Conservation (phyloP, 1,139 yeast species). For the Magnusiomyces fungicola region DNA sequence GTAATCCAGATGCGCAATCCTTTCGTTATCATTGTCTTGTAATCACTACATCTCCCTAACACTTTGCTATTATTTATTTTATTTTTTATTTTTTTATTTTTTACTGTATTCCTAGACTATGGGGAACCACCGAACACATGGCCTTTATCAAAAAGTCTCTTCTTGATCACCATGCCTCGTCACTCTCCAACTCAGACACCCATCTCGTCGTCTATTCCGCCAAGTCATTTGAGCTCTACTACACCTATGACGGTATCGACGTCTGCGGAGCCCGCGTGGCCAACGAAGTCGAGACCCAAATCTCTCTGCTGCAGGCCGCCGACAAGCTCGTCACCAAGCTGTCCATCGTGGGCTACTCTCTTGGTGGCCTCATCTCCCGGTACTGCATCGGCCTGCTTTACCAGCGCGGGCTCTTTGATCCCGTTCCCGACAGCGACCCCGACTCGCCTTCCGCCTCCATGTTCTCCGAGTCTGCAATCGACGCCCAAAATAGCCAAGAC, state of each 20-base stretch:
- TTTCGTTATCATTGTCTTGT: too few species aligned
- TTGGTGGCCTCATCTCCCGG: constrained; percentile 74
- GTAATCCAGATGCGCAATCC: too few species aligned
- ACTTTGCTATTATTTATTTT: too few species aligned
- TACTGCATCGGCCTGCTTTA: constrained; percentile 68
- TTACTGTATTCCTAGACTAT: constrained; percentile 37
- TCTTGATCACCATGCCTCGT: constrained; percentile 11
- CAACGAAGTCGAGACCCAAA: constrained; percentile 51
- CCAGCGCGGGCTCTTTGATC: constrained; percentile 46
- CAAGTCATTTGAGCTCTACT: constrained; percentile 54
- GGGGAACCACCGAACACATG: constrained; percentile 73
- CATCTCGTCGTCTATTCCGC: constrained; percentile 49
- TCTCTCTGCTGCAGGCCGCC: too few species aligned
- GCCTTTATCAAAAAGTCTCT: constrained; percentile 38
- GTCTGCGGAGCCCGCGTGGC: constrained; percentile 74
- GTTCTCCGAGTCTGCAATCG: too few species aligned
- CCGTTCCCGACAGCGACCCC: too few species aligned
- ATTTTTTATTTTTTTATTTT: not conserved
- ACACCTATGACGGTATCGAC: constrained; percentile 81
- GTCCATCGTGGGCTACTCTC: constrained; percentile 67
- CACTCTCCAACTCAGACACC: constrained; percentile 1
- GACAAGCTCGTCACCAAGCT: constrained; percentile 24
- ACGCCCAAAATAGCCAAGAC: too few species aligned
- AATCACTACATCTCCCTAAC: too few species aligned
- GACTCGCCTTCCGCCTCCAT: too few species aligned